Base-by-base conservation (phyloP, 192 early-diverging fungal genomes). In the Coemansia aciculifera region DNA sequence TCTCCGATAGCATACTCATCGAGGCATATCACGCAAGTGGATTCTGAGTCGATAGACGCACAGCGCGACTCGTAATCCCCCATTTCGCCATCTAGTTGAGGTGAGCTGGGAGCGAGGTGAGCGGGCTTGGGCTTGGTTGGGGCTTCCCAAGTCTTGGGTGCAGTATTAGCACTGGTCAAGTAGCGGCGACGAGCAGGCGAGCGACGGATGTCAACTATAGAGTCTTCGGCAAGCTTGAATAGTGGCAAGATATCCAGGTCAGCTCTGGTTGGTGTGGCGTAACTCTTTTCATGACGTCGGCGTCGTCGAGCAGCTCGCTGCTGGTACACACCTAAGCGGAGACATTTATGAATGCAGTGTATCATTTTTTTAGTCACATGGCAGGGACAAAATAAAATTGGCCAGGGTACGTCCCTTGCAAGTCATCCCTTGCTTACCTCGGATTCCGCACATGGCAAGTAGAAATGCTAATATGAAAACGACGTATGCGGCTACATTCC, bases 21-120 rank as follows among this genome's bases (percentile, higher is more conserved):
- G n/a, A 91, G 74, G 67, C 91, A 92, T 19, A 92, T 74, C 3
- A 88, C 86, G 59, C 91, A 92, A 10, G 66, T 83, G 9, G 86
- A 68, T 2, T 54, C 63, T 10, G 42, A 59, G 21, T 48, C 62
- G 2, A 23, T 15, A 12, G 59, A 24, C 10, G 36, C 54, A 34
- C 15, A 17, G 6, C 29, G 54, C 0, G 66, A 43, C 4, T 57
- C 49, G 24, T 40, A 51, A 19, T 44, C 31, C 29, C 21, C 23
- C 11, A 8, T 40, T 31, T 44, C 48, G 37, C 31, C 24, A 1
- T 19, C 36, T 24, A 17, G 32, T 40, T 21, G 46, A 57, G 44
- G 13, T 7, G 10, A 8, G 5, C 34, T 38, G 19, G 8, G 27
- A 11, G 64, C n/a, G 32, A 54, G 21, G 27, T 67, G 59, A 13